Percentiles rank a stretch among this genome's conserved stretches.
phyloP scores from a whole-genome alignment of 2,329 filamentous ascomycete genomes.

The Bipolaris victoriae region DNA sequence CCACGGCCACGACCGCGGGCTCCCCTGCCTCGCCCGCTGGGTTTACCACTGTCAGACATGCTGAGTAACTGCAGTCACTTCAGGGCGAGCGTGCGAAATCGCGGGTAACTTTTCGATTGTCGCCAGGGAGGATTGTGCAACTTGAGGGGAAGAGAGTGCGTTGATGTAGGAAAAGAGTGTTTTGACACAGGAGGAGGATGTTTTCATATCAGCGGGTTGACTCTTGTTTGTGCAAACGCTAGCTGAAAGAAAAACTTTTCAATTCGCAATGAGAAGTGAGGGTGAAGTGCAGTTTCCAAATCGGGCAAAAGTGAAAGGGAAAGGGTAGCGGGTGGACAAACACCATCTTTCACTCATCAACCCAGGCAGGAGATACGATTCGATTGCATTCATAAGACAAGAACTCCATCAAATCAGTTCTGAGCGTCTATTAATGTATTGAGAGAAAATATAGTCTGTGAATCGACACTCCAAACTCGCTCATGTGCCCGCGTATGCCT shows the following conservation, averaged over 20 bases:
- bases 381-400: no score
- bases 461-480: no score
- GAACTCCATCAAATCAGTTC: no score
- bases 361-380: no score
- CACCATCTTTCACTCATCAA: not conserved
- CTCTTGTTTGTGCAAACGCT: not conserved
- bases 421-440: no score
- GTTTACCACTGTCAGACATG: slow-evolving; percentile 1
- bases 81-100: not conserved
- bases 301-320: not conserved
- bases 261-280: not conserved
- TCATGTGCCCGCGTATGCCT: no score
- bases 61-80: not conserved
- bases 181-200: no score
- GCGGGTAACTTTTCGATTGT: not conserved
- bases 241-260: not conserved
- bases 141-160: not conserved
- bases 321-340: not conserved
- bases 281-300: not conserved
- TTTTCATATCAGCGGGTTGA: no score
- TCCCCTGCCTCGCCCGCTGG: slow-evolving; percentile 1
- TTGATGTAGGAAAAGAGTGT: no score
- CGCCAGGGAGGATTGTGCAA: not conserved
- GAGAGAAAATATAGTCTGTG: no score
- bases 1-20: not conserved